A percentile compares a stretch with the other conserved stretches of the same genome.
These are phyloP conservation scores for Chlamydomonas schloesseri DNA, from an alignment of 139 green algal genomes.

Conservation along the genomic window DNA sequence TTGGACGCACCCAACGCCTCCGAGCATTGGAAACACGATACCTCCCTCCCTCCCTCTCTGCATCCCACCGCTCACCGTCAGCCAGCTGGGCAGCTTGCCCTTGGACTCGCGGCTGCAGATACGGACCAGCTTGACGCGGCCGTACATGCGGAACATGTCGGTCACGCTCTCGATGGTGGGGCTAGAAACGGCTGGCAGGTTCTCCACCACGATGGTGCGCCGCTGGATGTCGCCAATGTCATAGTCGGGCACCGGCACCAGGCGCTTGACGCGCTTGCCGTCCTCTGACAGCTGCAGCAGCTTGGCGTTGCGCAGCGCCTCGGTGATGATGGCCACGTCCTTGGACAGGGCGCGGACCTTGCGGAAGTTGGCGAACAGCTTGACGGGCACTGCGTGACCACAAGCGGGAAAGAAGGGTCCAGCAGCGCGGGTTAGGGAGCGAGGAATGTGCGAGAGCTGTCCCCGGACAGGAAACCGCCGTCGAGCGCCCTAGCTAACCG, in stretches of 20 bases:
- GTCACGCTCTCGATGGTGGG: conserved; percentile 74
- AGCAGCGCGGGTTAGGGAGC: neutral
- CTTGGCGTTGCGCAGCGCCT: conserved; percentile 49
- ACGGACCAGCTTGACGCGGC: conserved; percentile 64
- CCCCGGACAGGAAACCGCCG: neutral
- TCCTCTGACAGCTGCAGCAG: conserved; percentile 55
- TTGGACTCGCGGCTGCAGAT: conserved; percentile 67
- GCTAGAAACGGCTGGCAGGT: conserved; percentile 60
- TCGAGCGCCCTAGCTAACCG: neutral
- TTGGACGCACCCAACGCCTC: too few species aligned
- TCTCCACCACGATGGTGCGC: conserved; percentile 71
- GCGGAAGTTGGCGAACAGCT: conserved; percentile 71
- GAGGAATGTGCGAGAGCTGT: too few species aligned
- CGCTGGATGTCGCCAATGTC: conserved; percentile 64
- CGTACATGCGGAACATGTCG: conserved; percentile 56
- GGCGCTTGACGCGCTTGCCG: conserved; percentile 49
- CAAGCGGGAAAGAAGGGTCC: neutral
- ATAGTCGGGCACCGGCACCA: conserved; percentile 58
- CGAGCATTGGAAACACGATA: too few species aligned
- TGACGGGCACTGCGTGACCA: conserved; percentile 67
- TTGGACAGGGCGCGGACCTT: conserved; percentile 66
- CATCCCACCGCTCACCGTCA: conserved; percentile 45
- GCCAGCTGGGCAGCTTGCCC: conserved; percentile 66
- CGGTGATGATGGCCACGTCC: conserved; percentile 50
- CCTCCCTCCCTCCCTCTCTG: too few species aligned